phyloP scores from a whole-genome alignment of 768 basidiomycete species.

The Termitomyces sp. region DNA sequence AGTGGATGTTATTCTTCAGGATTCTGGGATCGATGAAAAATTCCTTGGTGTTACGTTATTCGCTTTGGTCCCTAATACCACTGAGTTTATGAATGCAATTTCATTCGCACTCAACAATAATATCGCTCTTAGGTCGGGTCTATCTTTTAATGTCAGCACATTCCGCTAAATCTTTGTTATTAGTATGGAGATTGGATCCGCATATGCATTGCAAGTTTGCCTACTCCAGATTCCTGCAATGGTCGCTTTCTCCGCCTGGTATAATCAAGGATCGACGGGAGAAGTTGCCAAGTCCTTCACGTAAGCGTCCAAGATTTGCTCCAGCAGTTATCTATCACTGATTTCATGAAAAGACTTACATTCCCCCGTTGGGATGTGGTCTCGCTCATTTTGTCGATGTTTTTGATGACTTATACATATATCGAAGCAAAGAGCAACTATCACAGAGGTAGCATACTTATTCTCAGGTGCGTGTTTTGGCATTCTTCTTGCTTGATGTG shows the following conservation, averaged over 20 bases:
- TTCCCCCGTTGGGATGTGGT: slow-evolving; percentile 99
- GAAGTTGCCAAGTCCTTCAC: slow-evolving; percentile 88
- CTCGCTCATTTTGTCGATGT: slow-evolving; percentile 91
- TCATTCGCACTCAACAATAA: slow-evolving; percentile 96
- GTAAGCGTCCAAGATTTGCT: slow-evolving; percentile 40
- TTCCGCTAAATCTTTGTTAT: neutral
- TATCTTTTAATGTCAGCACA: neutral
- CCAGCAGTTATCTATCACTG: slow-evolving; percentile 1
- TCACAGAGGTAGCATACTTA: slow-evolving; percentile 92
- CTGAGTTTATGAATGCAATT: slow-evolving; percentile 99
- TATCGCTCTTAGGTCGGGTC: slow-evolving; percentile 83
- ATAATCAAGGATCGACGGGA: slow-evolving; percentile 81
- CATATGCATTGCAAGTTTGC: slow-evolving; percentile 97
- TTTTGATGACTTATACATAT: slow-evolving; percentile 97
- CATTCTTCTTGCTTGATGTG: neutral
- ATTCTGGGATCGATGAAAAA: slow-evolving; percentile 93
- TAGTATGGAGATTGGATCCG: slow-evolving; percentile 99
- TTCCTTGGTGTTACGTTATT: slow-evolving; percentile 96
- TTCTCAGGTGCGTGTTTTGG: slow-evolving; percentile 61
- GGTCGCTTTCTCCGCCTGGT: slow-evolving; percentile 98
- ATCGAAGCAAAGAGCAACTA: slow-evolving; percentile 99
- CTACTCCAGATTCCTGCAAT: slow-evolving; percentile 96
- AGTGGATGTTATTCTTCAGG: slow-evolving; percentile 88
- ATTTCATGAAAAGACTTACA: slow-evolving; percentile 57
- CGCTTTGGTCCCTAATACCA: slow-evolving; percentile 96